Evolutionary conservation across 1,284 basidiomycete genomes (phyloP), one percentile per base, ranked within the genome.

Genomic region (Dichomitus squalens): DNA sequence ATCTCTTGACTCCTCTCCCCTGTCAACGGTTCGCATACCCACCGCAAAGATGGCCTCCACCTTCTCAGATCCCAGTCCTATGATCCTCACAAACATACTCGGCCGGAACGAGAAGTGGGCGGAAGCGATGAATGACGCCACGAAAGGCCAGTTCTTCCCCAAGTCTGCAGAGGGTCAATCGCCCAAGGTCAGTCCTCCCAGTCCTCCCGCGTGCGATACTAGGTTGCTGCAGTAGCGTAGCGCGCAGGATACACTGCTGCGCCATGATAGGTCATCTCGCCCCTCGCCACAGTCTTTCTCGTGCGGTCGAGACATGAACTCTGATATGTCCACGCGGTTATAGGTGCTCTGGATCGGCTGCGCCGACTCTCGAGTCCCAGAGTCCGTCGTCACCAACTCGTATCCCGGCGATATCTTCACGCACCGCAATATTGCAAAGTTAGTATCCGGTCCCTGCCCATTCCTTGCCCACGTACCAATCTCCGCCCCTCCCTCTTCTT

Each of bases 311-410:
- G 46, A 21, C 29, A 35, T 48, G 18, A 7, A 29, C 23, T 35
- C 51, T 44, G 53, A 61, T 43, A 5, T 8, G 21, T 12, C 31
- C 16, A 6, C 29, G 31, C 39, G 59, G 43, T 41, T 36, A 9
- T 49, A 84, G 82, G 76, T 90, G 39, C 82, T 90, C 63, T 91
- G 89, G 88, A 81, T 92, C 64, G 90, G 87, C 46, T 89, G 86
- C 68, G 78, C 83, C 25, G 87, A 89, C 73, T 87, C 85, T n/a
- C 78, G 86, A 29, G 85, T 87, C 11, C 83, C 84, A 44, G 86
- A 85, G 68, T 77, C 76, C 16, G 78, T 85, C 55, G 60, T 86
- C 50, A 79, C 81, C 1, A 80, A 75, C 11, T 74, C 78, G 49
- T 76, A 78, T 57, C 88, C 87, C 0, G 88, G 87, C 50, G 86